Percentiles rank a stretch among this genome's conserved stretches.
Evolutionary conservation across 805 yeast genomes (phyloP).

Genomic region (Kuraishia hungarica): DNA sequence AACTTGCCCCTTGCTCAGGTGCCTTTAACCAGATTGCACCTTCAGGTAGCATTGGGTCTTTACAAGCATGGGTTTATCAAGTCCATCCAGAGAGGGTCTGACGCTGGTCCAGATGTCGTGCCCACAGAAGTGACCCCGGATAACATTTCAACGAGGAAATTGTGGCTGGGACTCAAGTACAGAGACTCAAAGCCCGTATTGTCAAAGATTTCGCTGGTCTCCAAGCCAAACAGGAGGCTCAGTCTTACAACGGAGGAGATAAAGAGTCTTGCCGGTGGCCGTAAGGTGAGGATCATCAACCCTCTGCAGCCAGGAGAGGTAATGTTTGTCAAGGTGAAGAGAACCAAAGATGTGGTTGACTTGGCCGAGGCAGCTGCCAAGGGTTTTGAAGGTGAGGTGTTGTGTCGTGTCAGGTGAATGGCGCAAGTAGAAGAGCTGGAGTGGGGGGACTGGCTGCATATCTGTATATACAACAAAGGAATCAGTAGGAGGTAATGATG

Average conservation of each 20-base stretch:
- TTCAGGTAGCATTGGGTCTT: slow-evolving; percentile 75
- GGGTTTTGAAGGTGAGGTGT: slow-evolving; percentile 64
- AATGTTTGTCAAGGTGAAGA: slow-evolving; percentile 50
- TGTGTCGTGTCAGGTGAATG: slow-evolving; percentile 61
- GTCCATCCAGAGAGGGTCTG: slow-evolving; percentile 77
- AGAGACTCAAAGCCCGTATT: slow-evolving; percentile 74
- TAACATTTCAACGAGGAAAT: slow-evolving; percentile 74
- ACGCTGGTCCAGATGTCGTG: slow-evolving; percentile 70
- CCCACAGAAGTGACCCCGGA: slow-evolving; percentile 79
- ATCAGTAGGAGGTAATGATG: background rate
- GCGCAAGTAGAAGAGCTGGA: background rate
- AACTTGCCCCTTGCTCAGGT: slow-evolving; percentile 66
- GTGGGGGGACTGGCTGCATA: background rate
- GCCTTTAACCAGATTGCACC: slow-evolving; percentile 76
- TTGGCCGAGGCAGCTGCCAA: slow-evolving; percentile 80
- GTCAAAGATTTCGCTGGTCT: slow-evolving; percentile 59
- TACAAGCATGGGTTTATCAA: slow-evolving; percentile 88
- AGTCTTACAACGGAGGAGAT: slow-evolving; percentile 56
- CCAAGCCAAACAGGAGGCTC: slow-evolving; percentile 80
- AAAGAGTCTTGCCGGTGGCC: slow-evolving; percentile 67
- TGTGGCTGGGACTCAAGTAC: slow-evolving; percentile 91
- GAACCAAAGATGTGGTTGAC: slow-evolving; percentile 44
- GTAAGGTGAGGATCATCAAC: slow-evolving; percentile 61
- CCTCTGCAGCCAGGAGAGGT: slow-evolving; percentile 89
- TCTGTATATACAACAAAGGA: slow-evolving; percentile 4